Conservation (phyloP, 2,329 filamentous ascomycete species). For the Corniculantispora saksenae region DNA sequence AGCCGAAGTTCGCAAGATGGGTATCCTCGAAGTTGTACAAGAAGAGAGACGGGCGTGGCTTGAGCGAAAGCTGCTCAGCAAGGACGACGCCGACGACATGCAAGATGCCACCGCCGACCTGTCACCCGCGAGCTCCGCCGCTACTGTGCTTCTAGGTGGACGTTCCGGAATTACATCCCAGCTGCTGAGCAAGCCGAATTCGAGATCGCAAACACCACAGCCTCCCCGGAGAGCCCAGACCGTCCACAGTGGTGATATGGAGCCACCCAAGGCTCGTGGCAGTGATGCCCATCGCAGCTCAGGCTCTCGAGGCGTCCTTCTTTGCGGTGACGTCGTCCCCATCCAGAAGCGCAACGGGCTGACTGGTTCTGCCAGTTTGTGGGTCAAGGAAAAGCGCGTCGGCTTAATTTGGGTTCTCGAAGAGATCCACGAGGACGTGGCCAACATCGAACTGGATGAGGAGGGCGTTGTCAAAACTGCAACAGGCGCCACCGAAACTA, state of each 20-base stretch:
- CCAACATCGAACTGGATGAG: slow-evolving; percentile 73
- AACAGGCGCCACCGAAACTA: slow-evolving; percentile 75
- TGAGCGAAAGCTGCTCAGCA: slow-evolving; percentile 74
- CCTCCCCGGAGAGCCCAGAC: slow-evolving; percentile 63
- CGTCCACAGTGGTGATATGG: slow-evolving; percentile 57
- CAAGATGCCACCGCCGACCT: slow-evolving; percentile 34
- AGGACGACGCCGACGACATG: slow-evolving; percentile 37
- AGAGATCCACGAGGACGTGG: slow-evolving; percentile 94
- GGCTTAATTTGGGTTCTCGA: slow-evolving; percentile 97
- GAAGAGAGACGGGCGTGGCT: slow-evolving; percentile 88
- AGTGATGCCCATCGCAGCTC: slow-evolving; percentile 66
- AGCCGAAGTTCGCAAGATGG: slow-evolving; percentile 89
- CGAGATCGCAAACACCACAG: slow-evolving; percentile 57
- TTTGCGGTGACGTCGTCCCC: slow-evolving; percentile 97
- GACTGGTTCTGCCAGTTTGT: slow-evolving; percentile 89
- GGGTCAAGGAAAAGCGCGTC: slow-evolving; percentile 96
- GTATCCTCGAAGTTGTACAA: slow-evolving; percentile 92
- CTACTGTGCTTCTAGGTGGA: slow-evolving; percentile 65
- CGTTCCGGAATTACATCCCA: slow-evolving; percentile 79
- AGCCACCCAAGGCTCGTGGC: slow-evolving; percentile 54
- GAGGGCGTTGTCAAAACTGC: slow-evolving; percentile 71
- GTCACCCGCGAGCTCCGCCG: slow-evolving; percentile 42
- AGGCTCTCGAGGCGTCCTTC: slow-evolving; percentile 82
- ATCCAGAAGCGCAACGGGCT: slow-evolving; percentile 94
- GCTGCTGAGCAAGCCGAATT: slow-evolving; percentile 79